Base-by-base conservation (phyloP, 306 rosid species). In the Morella rubra region DNA sequence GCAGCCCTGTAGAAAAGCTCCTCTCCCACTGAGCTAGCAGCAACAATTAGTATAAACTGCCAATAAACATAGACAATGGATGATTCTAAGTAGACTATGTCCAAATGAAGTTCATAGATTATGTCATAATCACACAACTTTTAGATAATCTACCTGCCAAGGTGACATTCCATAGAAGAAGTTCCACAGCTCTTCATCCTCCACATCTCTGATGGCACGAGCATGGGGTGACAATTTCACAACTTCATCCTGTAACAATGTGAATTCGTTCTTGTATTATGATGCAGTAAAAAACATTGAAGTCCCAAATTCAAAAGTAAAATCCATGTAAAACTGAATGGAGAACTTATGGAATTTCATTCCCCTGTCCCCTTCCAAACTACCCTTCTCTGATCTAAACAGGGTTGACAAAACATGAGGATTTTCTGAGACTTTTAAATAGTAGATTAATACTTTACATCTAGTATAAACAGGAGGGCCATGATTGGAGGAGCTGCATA, bases 91-190 rank as follows among this genome's bases (percentile, higher is more conserved):
- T 27, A 27, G 2, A 27, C 32, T 76, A 61, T 80, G 59, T 64
- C 51, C 49, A 74, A 85, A 54, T 46, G 69, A 79, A 73, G 41
- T 76, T 40, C 49, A 42, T 14, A 52, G 67, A 74, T 41, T 19
- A 72, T 47, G 44, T 45, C 67, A 73, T 75, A 42, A 60, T 0
- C 44, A 69, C 71, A 72, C 47, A 74, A 75, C 62, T 51, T 76
- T 22, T 44, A 54, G 72, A 46, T 13, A 66, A 76, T 60, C 56
- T 75, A 92, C 98, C 98, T 95, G 98, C 91, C 90, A 95, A 14
- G 98, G 93, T 13, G 97, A 92, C 98, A 95, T 92, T 81, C 98
- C 98, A 66, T 90, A 95, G 86, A 95, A 95, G 90, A 92, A 95
- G 76, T 91, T 95, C 84, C 97, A 82, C 0, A 95, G 96, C 81